Evolutionary conservation across 345 rosid species (phyloP).

Genomic region (Ricinus communis): DNA sequence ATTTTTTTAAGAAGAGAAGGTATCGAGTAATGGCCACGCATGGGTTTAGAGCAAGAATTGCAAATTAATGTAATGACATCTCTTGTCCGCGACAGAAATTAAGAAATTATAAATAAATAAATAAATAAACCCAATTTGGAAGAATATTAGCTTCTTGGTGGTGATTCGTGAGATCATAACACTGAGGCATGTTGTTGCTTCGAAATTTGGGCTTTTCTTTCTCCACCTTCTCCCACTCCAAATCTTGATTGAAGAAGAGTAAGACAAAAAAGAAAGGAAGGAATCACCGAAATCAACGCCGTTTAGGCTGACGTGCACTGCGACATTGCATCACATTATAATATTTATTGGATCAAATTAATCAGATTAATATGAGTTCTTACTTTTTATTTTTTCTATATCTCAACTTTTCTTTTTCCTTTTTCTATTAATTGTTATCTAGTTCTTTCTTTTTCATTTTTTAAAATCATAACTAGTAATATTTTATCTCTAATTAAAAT

Average conservation of each 20-base stretch:
- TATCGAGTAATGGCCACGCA: neutral
- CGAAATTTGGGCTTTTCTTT: constrained; percentile 30
- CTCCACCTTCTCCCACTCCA: constrained; percentile 39
- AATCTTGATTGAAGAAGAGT: constrained; percentile 6
- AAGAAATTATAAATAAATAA: neutral
- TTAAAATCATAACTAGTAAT: no score
- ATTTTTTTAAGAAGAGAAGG: neutral
- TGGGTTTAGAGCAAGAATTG: constrained; percentile 10
- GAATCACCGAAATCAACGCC: constrained; percentile 77
- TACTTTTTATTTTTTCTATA: no score
- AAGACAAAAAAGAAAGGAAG: constrained; percentile 44
- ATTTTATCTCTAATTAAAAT: no score
- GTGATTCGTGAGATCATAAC: constrained; percentile 52
- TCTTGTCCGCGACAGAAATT: constrained; percentile 12
- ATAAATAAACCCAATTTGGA: constrained; percentile 23
- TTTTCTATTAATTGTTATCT: no score
- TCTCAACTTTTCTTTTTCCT: no score
- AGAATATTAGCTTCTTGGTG: constrained; percentile 56
- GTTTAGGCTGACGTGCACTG: constrained; percentile 50
- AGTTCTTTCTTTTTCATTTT: no score
- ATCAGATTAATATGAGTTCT: no score
- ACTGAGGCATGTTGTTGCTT: constrained; percentile 42
- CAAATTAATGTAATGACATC: neutral
- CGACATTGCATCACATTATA: constrained; percentile 15
- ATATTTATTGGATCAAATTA: no score